Conservation (phyloP, 257 asterid species). For the Penstemon eatonii region DNA sequence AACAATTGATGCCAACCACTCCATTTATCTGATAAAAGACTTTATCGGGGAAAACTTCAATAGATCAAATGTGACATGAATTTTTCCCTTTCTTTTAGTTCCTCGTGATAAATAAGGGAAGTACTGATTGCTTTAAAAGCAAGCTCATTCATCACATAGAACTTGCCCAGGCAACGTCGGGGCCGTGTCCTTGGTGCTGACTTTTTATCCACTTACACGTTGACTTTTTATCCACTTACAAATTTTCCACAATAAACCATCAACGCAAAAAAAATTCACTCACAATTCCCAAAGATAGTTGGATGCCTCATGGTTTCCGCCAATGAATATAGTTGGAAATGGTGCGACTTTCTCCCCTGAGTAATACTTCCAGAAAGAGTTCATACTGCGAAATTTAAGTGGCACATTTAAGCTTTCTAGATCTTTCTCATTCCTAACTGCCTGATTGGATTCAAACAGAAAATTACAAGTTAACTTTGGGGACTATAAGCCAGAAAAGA, state of each 20-base stretch:
- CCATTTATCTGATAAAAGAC: not conserved
- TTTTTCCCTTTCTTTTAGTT: not conserved
- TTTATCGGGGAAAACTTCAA: not conserved
- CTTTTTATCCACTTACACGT: not conserved
- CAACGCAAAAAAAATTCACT: constrained; percentile 32
- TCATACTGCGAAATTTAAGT: constrained; percentile 64
- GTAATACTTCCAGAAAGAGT: constrained; percentile 92
- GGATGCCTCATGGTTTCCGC: constrained; percentile 95
- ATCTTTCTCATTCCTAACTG: constrained; percentile 77
- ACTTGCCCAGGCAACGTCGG: not conserved
- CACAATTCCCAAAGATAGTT: constrained; percentile 87
- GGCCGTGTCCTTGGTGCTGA: no score
- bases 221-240: not conserved
- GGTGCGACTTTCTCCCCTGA: constrained; percentile 93
- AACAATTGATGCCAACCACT: constrained; percentile 1
- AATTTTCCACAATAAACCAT: constrained; percentile 16
- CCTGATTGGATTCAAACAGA: constrained; percentile 44
- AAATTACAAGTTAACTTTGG: constrained; percentile 2
- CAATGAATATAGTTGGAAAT: constrained; percentile 76
- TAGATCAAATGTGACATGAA: not conserved
- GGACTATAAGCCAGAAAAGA: constrained; percentile 16
- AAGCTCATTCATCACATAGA: constrained; percentile 1
- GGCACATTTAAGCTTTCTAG: constrained; percentile 70
- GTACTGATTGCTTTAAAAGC: not conserved
- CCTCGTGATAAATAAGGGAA: not conserved